Evolutionary conservation across 2,329 filamentous ascomycete species (phyloP).

Genomic region (Fusarium goolgardi): DNA sequence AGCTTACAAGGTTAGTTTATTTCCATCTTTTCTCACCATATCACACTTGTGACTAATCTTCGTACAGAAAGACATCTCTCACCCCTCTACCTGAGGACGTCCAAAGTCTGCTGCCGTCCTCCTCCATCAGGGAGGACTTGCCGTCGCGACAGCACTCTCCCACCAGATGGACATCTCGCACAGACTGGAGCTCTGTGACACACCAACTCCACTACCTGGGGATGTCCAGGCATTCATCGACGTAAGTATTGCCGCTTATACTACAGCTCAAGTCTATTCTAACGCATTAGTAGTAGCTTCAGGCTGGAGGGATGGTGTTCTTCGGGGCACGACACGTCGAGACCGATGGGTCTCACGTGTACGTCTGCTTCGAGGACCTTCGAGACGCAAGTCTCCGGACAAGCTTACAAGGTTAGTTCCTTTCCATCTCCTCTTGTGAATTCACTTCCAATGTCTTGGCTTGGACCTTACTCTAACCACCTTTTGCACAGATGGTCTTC

Average conservation of each 20-base stretch:
- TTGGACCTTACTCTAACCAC: too few species aligned
- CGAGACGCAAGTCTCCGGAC: too few species aligned
- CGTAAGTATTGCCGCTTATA: conserved; percentile 51
- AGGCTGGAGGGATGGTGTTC: conserved; percentile 50
- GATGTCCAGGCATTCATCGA: conserved; percentile 59
- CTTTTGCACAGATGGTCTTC: too few species aligned
- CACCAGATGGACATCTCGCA: conserved; percentile 59
- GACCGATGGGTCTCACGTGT: conserved; percentile 56
- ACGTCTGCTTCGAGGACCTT: conserved; percentile 63
- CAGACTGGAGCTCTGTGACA: conserved; percentile 57
- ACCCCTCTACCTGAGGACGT: too few species aligned
- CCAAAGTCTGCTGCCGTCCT: too few species aligned
- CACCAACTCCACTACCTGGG: conserved; percentile 45
- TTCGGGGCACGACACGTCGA: conserved; percentile 55
- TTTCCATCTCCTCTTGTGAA: too few species aligned
- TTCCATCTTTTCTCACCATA: background rate
- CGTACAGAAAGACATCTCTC: background rate
- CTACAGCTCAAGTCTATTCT: conserved; percentile 2
- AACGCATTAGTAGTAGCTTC: conserved; percentile 53
- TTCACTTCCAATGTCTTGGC: too few species aligned
- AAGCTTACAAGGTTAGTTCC: too few species aligned
- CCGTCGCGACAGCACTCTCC: conserved; percentile 52
- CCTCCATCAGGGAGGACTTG: too few species aligned
- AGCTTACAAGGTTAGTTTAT: background rate
- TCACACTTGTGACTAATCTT: background rate